A percentile compares a stretch with the other conserved stretches of the same genome.
phyloP scores from a whole-genome alignment of 495 filamentous ascomycete species.

The Pseudevernia furfuracea region DNA sequence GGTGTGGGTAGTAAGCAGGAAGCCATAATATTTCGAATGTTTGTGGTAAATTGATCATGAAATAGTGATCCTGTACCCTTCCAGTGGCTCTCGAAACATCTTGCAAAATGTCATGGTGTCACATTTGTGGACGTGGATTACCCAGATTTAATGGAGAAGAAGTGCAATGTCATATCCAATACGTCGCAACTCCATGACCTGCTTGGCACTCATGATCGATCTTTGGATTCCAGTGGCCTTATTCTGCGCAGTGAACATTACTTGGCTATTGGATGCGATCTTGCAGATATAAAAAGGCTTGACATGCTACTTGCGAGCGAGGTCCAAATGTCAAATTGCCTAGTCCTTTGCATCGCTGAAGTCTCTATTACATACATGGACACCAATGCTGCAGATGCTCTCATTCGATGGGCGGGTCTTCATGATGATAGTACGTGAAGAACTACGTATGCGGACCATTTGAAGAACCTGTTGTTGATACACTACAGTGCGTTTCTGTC shows the following conservation, averaged over 20 bases:
- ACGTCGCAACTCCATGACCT: constrained; percentile 50
- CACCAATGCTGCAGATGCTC: constrained; percentile 57
- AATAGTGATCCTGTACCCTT: constrained; percentile 83
- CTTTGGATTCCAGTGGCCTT: constrained; percentile 37
- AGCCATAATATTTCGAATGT: neutral
- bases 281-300: constrained; percentile 56
- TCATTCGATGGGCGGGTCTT: constrained; percentile 59
- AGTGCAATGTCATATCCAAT: constrained; percentile 55
- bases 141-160: constrained; percentile 67
- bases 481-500: constrained; percentile 54
- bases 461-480: neutral
- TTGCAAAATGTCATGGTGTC: constrained; percentile 44
- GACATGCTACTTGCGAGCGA: constrained; percentile 47
- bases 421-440: constrained; percentile 51
- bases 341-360: constrained; percentile 75
- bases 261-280: constrained; percentile 73
- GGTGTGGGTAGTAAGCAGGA: constrained; percentile 77
- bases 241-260: constrained; percentile 62
- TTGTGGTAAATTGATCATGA: neutral
- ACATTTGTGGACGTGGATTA: constrained; percentile 87
- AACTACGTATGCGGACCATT: neutral
- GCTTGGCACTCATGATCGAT: constrained; percentile 43
- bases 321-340: constrained; percentile 47
- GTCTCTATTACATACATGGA: constrained; percentile 92
- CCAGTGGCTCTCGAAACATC: constrained; percentile 62